These are phyloP conservation scores for Aethionema arabicum DNA, from an alignment of 345 rosid species.

Conservation along the genomic window DNA sequence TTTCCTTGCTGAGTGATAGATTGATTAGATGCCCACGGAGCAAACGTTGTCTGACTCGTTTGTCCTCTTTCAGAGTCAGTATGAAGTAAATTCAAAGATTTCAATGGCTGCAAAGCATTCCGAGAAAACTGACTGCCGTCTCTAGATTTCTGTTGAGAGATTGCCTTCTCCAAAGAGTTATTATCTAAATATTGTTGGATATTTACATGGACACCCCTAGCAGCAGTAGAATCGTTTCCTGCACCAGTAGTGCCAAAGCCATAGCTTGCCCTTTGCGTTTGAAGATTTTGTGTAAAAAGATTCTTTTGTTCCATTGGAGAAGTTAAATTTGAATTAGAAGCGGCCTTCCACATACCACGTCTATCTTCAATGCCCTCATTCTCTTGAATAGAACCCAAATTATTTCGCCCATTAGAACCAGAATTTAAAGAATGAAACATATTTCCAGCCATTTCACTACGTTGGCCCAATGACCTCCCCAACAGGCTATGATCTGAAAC, in stretches of 20 bases:
- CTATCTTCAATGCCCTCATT: constrained; percentile 46
- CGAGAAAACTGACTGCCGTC: constrained; percentile 49
- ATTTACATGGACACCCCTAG: constrained; percentile 41
- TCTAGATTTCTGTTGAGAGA: constrained; percentile 39
- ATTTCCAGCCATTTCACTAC: constrained; percentile 45
- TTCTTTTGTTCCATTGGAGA: constrained; percentile 38
- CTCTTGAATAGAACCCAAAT: constrained; percentile 39
- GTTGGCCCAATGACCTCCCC: constrained; percentile 49
- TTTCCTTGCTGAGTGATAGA: constrained; percentile 44
- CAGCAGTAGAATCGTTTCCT: constrained; percentile 36
- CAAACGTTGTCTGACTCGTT: constrained; percentile 44
- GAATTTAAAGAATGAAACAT: constrained; percentile 38
- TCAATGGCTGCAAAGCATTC: constrained; percentile 37
- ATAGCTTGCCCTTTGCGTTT: constrained; percentile 42
- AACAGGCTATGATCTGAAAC: constrained; percentile 42
- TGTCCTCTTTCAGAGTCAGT: constrained; percentile 43
- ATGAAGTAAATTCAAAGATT: constrained; percentile 34
- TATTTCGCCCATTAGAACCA: constrained; percentile 41
- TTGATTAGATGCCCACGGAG: constrained; percentile 48
- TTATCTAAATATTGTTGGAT: constrained; percentile 40
- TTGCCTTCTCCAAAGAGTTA: constrained; percentile 51
- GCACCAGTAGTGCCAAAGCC: constrained; percentile 38
- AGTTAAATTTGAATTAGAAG: constrained; percentile 43
- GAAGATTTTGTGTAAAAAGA: constrained; percentile 41
- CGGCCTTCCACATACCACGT: constrained; percentile 45